Conservation (phyloP, 2,329 filamentous ascomycete species). For the Cordyceps fumosorosea region DNA sequence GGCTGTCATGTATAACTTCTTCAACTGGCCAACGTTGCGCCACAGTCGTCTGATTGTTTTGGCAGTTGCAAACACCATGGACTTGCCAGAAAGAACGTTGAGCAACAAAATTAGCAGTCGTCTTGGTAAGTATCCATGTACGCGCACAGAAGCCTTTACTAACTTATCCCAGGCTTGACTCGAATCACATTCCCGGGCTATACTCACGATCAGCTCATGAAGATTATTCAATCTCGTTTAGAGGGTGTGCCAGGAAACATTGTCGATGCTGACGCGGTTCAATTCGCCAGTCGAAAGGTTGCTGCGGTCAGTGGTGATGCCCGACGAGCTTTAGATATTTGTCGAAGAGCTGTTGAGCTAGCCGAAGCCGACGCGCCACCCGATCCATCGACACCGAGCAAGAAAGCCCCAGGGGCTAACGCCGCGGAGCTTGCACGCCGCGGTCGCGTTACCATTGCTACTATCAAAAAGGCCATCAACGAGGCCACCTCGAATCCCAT, state of each 20-base stretch:
- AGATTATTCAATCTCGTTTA: slow-evolving; percentile 91
- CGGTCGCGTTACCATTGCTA: slow-evolving; percentile 77
- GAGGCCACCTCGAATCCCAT: slow-evolving; percentile 91
- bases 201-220: slow-evolving; percentile 94
- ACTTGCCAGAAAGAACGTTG: slow-evolving; percentile 87
- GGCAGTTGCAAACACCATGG: slow-evolving; percentile 98
- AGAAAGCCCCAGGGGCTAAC: slow-evolving; percentile 28
- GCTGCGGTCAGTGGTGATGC: slow-evolving; percentile 95
- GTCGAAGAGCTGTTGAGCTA: slow-evolving; percentile 87
- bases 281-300: slow-evolving; percentile 94
- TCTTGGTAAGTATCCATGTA: slow-evolving; percentile 41
- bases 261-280: slow-evolving; percentile 86
- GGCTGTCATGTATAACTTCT: slow-evolving; percentile 99
- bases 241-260: slow-evolving; percentile 82
- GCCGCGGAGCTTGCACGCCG: slow-evolving; percentile 22
- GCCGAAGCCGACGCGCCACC: slow-evolving; percentile 64
- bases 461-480: slow-evolving; percentile 88
- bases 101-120: slow-evolving; percentile 98
- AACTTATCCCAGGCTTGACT: slow-evolving; percentile 54
- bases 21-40: slow-evolving; percentile 92
- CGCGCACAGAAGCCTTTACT: not conserved
- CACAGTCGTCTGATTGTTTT: slow-evolving; percentile 93
- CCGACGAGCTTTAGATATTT: slow-evolving; percentile 87
- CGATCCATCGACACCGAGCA: slow-evolving; percentile 57
- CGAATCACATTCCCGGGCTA: slow-evolving; percentile 97